Percentiles rank a stretch among this genome's conserved stretches.
Evolutionary conservation across 345 rosid species (phyloP).

Genomic region (Moricandia moricandioides): DNA sequence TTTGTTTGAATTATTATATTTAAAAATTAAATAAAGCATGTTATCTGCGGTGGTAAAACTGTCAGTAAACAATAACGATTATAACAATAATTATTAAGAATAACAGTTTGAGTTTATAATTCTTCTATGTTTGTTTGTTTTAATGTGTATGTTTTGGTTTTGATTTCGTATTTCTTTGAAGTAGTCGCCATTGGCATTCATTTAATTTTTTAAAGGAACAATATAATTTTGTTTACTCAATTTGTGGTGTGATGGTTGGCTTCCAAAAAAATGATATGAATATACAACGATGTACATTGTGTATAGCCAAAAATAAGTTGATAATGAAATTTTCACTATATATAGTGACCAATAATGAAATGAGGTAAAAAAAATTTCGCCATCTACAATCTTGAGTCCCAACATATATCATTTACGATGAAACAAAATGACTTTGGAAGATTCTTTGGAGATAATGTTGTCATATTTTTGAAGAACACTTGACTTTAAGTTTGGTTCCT

Average conservation of each 20-base stretch:
- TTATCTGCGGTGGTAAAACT: too few relatives aligned
- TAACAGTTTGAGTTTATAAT: not conserved
- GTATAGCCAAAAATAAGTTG: not conserved
- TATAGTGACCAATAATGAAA: not conserved
- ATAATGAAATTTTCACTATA: not conserved
- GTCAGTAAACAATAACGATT: too few relatives aligned
- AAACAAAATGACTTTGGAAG: not conserved
- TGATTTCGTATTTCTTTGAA: not conserved
- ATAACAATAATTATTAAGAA: too few relatives aligned
- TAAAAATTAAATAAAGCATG: too few relatives aligned
- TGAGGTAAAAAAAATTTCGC: not conserved
- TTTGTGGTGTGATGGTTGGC: not conserved
- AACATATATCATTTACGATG: not conserved
- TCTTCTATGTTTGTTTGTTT: not conserved
- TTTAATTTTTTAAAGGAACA: too few relatives aligned
- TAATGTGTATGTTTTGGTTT: not conserved
- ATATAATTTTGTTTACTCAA: not conserved
- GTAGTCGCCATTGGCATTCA: too few relatives aligned
- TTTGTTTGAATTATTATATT: too few relatives aligned
- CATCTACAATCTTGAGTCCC: not conserved
- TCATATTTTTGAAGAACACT: not conserved
- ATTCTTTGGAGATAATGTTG: not conserved
- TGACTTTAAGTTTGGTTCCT: not conserved
- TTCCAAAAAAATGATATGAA: too few relatives aligned
- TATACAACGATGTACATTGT: not conserved